Evolutionary conservation across 257 asterid genomes (phyloP).

Genomic region (Plantago major): DNA sequence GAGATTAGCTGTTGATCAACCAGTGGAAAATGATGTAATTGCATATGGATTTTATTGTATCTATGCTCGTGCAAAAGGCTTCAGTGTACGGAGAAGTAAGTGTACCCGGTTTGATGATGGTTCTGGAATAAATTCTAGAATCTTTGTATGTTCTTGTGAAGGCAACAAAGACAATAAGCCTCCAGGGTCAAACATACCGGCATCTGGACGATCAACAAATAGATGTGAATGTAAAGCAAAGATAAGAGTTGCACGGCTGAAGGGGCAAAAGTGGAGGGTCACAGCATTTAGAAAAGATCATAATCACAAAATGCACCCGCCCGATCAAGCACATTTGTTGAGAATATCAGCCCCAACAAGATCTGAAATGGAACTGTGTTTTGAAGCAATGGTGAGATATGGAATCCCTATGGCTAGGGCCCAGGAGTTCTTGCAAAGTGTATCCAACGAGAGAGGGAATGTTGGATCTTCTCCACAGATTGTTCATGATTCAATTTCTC

Average conservation of each 20-base stretch:
- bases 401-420: background rate
- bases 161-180: background rate
- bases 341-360: background rate
- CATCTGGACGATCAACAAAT: background rate
- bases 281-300: background rate
- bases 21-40: background rate
- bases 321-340: background rate
- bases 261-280: conserved; percentile 1
- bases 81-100: background rate
- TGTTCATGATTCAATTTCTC: background rate
- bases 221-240: conserved; percentile 3
- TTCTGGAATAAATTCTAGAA: background rate
- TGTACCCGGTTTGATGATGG: conserved; percentile 5
- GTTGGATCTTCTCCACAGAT: background rate
- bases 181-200: background rate
- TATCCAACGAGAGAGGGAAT: background rate
- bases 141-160: conserved; percentile 4
- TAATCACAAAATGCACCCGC: conserved; percentile 1
- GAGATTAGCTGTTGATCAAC: background rate
- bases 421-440: background rate
- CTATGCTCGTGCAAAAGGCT: conserved; percentile 3
- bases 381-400: conserved; percentile 1
- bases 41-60: conserved; percentile 2
- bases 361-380: background rate
- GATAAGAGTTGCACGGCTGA: background rate